These are phyloP conservation scores for Nigrospora osmanthi DNA, from an alignment of 2,329 filamentous ascomycete species.

Conservation along the genomic window DNA sequence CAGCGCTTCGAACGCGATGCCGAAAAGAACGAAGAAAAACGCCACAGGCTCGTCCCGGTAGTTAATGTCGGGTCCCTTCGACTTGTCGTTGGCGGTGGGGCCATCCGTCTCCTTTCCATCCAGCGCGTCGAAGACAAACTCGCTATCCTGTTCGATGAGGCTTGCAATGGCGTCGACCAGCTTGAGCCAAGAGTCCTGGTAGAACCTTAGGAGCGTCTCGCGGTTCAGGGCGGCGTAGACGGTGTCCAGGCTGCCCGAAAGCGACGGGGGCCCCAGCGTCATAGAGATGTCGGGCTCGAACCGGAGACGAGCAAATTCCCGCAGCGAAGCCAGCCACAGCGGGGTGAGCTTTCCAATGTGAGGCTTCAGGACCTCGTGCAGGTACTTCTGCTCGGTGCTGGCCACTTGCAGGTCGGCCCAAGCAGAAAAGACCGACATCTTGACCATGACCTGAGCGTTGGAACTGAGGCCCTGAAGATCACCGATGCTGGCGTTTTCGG, in stretches of 20 bases:
- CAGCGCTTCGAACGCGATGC: constrained; percentile 90
- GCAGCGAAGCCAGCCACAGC: constrained; percentile 84
- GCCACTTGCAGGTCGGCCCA: constrained; percentile 97
- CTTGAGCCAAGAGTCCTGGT: constrained; percentile 95
- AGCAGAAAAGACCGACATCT: constrained; percentile 92
- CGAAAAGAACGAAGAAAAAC: constrained; percentile 98
- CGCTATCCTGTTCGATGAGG: constrained; percentile 93
- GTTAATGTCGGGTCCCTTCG: constrained; percentile 76
- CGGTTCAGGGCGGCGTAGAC: constrained; percentile 93
- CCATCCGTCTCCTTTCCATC: constrained; percentile 68
- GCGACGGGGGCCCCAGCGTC: constrained; percentile 70
- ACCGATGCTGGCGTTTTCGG: constrained; percentile 79
- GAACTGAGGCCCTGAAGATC: constrained; percentile 89
- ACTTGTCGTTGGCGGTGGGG: constrained; percentile 37
- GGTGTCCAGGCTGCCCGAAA: constrained; percentile 81
- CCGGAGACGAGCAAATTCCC: constrained; percentile 85
- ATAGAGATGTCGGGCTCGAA: constrained; percentile 98
- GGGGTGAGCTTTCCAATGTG: constrained; percentile 87
- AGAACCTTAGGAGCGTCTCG: constrained; percentile 89
- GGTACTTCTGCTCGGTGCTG: constrained; percentile 83
- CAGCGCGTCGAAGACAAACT: constrained; percentile 93
- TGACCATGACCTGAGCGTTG: constrained; percentile 97
- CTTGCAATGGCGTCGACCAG: constrained; percentile 96
- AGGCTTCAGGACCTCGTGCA: constrained; percentile 80
- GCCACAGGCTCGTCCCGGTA: constrained; percentile 96